phyloP scores from a whole-genome alignment of 306 rosid genomes.

The Begonia peltatifolia region DNA sequence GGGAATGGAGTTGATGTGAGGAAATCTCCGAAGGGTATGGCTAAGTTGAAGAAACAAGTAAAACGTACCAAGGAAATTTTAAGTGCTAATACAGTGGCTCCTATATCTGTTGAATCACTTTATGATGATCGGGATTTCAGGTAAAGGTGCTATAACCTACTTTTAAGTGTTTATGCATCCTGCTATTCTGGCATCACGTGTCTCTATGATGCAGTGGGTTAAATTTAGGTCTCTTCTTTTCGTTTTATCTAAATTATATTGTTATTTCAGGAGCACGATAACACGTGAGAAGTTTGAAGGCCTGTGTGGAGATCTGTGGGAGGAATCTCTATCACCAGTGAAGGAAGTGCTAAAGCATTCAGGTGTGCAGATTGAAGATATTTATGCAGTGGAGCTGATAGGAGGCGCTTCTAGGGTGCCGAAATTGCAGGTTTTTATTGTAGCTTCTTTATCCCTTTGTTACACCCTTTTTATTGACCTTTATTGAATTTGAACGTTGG shows the following conservation, averaged over 20 bases:
- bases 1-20: slow-evolving; percentile 85
- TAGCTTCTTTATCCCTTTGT: slow-evolving; percentile 10
- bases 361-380: slow-evolving; percentile 45
- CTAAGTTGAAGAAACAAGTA: slow-evolving; percentile 94
- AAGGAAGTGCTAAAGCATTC: slow-evolving; percentile 66
- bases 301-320: slow-evolving; percentile 89
- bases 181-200: too few relatives aligned
- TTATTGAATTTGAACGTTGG: too few relatives aligned
- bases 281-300: slow-evolving; percentile 92
- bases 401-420: slow-evolving; percentile 99
- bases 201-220: too few relatives aligned
- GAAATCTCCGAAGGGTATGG: slow-evolving; percentile 83
- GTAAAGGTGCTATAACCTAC: slow-evolving; percentile 13
- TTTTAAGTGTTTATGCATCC: too few relatives aligned
- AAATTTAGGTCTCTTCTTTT: background rate
- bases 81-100: slow-evolving; percentile 89
- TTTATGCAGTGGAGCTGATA: slow-evolving; percentile 85
- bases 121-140: slow-evolving; percentile 80
- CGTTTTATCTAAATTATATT: slow-evolving; percentile 5
- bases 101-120: slow-evolving; percentile 92
- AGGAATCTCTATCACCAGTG: slow-evolving; percentile 63
- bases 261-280: slow-evolving; percentile 62
- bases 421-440: slow-evolving; percentile 69
- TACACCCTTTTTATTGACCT: slow-evolving; percentile 1
- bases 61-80: slow-evolving; percentile 94